Percentiles rank a stretch among this genome's conserved stretches.
Evolutionary conservation across 176 grass and related monocot genomes (phyloP).

Genomic region (Triticum turgidum): DNA sequence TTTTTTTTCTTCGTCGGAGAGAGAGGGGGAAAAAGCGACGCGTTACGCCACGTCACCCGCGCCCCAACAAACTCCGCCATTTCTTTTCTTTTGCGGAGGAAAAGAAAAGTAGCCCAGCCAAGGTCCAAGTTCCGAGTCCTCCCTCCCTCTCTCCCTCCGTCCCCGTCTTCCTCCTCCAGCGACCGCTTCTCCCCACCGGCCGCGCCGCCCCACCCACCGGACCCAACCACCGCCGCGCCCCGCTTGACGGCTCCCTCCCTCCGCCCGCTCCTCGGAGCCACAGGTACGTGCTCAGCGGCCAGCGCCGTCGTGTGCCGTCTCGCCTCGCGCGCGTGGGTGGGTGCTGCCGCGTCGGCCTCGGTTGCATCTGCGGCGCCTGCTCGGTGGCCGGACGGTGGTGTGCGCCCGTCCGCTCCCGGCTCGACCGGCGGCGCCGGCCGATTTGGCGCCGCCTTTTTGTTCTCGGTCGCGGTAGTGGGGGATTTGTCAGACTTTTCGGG

Average conservation of each 20-base stretch:
- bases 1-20: too few relatives aligned
- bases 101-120: background rate
- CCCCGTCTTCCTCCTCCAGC: background rate
- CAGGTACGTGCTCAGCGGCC: background rate
- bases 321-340: too few relatives aligned
- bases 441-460: background rate
- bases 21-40: background rate
- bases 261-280: background rate
- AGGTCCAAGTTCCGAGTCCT: constrained; percentile 18
- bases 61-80: background rate
- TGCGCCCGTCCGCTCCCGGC: background rate
- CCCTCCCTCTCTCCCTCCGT: too few relatives aligned
- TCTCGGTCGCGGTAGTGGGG: background rate
- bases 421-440: background rate
- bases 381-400: background rate
- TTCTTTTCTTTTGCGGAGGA: background rate
- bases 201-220: background rate
- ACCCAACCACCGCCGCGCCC: background rate
- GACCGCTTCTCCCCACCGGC: constrained; percentile 13
- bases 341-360: background rate
- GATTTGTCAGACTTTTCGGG: background rate
- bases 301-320: too few relatives aligned
- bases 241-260: background rate
- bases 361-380: background rate
- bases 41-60: constrained; percentile 11